Percentiles rank a stretch among this genome's conserved stretches.
Conservation (phyloP, 2,329 filamentous ascomycete species). For the Epicoccum sorghinum region DNA sequence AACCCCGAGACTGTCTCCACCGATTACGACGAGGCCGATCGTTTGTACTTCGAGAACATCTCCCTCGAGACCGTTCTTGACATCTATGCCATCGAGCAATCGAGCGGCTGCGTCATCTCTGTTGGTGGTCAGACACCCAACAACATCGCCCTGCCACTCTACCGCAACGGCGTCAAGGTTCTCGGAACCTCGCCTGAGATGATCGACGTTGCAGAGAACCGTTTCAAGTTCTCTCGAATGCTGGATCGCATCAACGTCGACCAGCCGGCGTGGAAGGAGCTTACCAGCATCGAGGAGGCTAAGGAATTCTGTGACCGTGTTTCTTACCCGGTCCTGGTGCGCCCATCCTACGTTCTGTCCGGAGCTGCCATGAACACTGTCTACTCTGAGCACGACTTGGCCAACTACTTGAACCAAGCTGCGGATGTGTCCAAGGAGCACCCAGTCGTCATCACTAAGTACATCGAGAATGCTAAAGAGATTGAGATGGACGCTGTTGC, state of each 20-base stretch:
- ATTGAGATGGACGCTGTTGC: slow-evolving; percentile 99
- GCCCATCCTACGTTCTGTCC: slow-evolving; percentile 95
- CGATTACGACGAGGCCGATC: slow-evolving; percentile 93
- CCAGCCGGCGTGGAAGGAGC: slow-evolving; percentile 96
- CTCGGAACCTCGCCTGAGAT: slow-evolving; percentile 97
- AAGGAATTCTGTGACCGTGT: slow-evolving; percentile 86
- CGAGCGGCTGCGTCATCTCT: slow-evolving; percentile 85
- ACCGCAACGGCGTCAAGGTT: slow-evolving; percentile 88
- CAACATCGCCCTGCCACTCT: slow-evolving; percentile 91
- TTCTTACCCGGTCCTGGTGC: slow-evolving; percentile 89
- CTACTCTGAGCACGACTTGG: slow-evolving; percentile 92
- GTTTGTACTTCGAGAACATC: slow-evolving; percentile 96
- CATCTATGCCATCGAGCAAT: slow-evolving; percentile 86
- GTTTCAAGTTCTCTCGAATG: slow-evolving; percentile 99
- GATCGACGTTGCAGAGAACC: slow-evolving; percentile 97
- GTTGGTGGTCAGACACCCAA: slow-evolving; percentile 98
- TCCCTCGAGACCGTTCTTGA: slow-evolving; percentile 88
- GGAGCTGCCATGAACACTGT: slow-evolving; percentile 99
- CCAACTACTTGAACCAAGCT: slow-evolving; percentile 86
- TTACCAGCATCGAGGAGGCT: slow-evolving; percentile 93
- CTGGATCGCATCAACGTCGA: slow-evolving; percentile 93
- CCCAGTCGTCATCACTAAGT: slow-evolving; percentile 98
- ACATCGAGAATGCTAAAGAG: slow-evolving; percentile 98
- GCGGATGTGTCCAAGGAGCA: slow-evolving; percentile 93
- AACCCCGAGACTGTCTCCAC: slow-evolving; percentile 91